phyloP scores from a whole-genome alignment of 2,329 filamentous ascomycete genomes.

The Nannizziopsis arthrosporioides region DNA sequence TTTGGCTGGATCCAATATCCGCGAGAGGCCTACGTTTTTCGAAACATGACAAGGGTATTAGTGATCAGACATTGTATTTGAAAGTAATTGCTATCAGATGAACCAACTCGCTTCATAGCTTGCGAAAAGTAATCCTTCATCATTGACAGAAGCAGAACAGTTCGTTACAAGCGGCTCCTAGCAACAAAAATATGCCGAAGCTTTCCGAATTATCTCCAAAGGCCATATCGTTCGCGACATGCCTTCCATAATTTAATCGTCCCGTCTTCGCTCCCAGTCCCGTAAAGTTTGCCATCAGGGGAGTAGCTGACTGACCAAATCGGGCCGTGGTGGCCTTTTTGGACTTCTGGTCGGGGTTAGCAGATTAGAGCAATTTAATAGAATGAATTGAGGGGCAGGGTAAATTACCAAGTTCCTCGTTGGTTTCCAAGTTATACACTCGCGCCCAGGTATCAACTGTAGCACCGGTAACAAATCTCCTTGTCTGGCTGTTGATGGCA shows the following conservation, averaged over 20 bases:
- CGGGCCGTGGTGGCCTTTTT: conserved; percentile 93
- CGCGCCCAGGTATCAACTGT: conserved; percentile 93
- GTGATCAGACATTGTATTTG: no score
- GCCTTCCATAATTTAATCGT: conserved; percentile 87
- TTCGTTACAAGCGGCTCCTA: not conserved
- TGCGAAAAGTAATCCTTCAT: no score
- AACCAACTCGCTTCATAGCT: no score
- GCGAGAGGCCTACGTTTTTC: no score
- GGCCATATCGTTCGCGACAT: conserved; percentile 51
- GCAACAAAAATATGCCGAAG: not conserved
- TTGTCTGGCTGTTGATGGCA: conserved; percentile 67
- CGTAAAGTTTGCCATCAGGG: conserved; percentile 90
- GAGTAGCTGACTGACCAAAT: conserved; percentile 95
- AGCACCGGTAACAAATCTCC: conserved; percentile 80
- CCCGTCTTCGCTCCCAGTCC: conserved; percentile 90
- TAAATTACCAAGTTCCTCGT: conserved; percentile 58
- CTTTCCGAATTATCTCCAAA: conserved; percentile 44
- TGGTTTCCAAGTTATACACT: conserved; percentile 78
- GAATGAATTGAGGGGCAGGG: not conserved
- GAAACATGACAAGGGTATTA: no score
- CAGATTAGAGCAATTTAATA: not conserved
- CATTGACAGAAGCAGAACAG: not conserved
- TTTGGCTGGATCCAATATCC: no score
- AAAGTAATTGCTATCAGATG: no score
- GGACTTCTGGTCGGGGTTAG: conserved; percentile 52